Percentiles rank a stretch among this genome's conserved stretches.
Conservation (phyloP, 257 asterid genomes). For the Gynochthodes officinalis region DNA sequence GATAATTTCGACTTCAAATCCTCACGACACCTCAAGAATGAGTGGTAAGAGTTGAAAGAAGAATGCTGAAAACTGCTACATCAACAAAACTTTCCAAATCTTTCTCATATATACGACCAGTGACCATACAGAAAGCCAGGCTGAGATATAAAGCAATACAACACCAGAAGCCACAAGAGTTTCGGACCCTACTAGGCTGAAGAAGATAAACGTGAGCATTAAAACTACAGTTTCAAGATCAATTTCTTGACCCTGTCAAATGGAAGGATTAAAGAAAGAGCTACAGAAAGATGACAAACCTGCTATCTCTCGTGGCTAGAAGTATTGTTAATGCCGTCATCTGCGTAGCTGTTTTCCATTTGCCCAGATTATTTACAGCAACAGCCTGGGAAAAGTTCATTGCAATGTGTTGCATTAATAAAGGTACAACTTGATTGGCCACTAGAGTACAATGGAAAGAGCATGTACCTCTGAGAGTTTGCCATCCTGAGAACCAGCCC, state of each 20-base stretch:
- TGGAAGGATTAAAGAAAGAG: background rate
- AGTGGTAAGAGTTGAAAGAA: constrained; percentile 17
- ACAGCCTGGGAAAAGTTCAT: constrained; percentile 55
- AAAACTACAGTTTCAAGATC: background rate
- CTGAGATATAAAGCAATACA: constrained; percentile 65
- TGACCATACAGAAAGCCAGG: constrained; percentile 86
- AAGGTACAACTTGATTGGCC: background rate
- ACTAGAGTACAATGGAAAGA: background rate
- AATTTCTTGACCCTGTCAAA: background rate
- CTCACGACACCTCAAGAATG: constrained; percentile 6
- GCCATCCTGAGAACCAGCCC: constrained; percentile 95
- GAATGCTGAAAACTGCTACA: constrained; percentile 24
- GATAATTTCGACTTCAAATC: background rate
- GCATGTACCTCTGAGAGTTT: constrained; percentile 74
- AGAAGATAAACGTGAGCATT: background rate
- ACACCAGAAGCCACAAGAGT: constrained; percentile 61
- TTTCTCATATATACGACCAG: constrained; percentile 64
- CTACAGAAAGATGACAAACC: constrained; percentile 39
- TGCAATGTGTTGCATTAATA: background rate
- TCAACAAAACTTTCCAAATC: constrained; percentile 64
- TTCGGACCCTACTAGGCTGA: constrained; percentile 58
- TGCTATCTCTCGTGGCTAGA: constrained; percentile 81
- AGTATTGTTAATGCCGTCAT: constrained; percentile 83
- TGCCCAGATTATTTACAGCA: constrained; percentile 92
- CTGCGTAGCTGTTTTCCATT: constrained; percentile 98